These are phyloP conservation scores for Colletotrichum lindemuthianum DNA, from an alignment of 2,329 filamentous ascomycete species.

Conservation along the genomic window DNA sequence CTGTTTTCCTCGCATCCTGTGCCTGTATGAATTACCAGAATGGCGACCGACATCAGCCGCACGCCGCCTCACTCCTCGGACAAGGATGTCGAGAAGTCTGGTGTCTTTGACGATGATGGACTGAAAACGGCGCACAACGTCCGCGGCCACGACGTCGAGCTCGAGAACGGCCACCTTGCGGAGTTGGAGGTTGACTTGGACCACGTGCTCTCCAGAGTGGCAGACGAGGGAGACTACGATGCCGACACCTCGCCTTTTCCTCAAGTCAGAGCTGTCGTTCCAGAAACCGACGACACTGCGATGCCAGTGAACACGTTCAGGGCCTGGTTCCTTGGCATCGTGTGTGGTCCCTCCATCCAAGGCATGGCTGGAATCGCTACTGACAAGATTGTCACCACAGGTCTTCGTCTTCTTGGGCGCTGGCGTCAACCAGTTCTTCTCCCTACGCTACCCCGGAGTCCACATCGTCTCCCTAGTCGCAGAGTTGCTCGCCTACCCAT, in stretches of 20 bases:
- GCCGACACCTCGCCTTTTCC: conserved; percentile 45
- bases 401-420: conserved; percentile 41
- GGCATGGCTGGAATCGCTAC: not conserved
- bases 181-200: conserved; percentile 31
- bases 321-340: conserved; percentile 55
- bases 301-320: conserved; percentile 50
- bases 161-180: conserved; percentile 31
- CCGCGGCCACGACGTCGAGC: conserved; percentile 20
- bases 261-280: conserved; percentile 51
- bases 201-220: conserved; percentile 14
- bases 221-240: conserved; percentile 19
- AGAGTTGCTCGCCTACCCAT: conserved; percentile 52
- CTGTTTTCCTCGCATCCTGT: not conserved
- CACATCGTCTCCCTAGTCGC: conserved; percentile 49
- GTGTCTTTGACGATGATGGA: not conserved
- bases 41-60: conserved; percentile 25
- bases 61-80: conserved; percentile 4
- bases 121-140: conserved; percentile 25
- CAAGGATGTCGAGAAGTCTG: conserved; percentile 23
- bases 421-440: conserved; percentile 51
- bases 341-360: conserved; percentile 48
- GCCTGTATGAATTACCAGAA: not conserved
- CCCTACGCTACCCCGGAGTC: conserved; percentile 52
- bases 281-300: conserved; percentile 48
- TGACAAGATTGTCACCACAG: not conserved